These are phyloP conservation scores for Durusdinium trenchii DNA, from an alignment of 73 alveolate genomes.

Conservation along the genomic window DNA sequence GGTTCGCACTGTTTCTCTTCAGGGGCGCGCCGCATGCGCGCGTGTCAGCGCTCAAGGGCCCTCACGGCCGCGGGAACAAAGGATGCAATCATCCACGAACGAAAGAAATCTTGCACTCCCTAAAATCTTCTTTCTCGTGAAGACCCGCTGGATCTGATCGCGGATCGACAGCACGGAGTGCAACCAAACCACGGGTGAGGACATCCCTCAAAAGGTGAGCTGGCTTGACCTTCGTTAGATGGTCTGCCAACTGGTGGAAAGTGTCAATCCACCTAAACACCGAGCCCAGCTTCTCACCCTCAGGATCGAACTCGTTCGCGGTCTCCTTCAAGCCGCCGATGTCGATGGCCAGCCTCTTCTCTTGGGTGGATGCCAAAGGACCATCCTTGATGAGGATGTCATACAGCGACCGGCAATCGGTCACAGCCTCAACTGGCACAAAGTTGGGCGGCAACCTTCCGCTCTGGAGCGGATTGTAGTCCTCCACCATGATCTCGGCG, in stretches of 20 bases:
- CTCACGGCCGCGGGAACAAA: not conserved
- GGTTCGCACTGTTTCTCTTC: no score
- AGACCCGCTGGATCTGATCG: conserved; percentile 6
- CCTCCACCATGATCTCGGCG: not conserved
- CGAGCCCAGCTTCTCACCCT: not conserved
- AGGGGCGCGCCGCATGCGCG: no score
- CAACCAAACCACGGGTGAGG: not conserved
- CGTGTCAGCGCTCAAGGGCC: conserved; percentile 59
- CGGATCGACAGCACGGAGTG: not conserved
- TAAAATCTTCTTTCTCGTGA: not conserved
- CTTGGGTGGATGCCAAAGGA: not conserved
- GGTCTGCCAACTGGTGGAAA: conserved; percentile 16
- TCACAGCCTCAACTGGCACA: not conserved
- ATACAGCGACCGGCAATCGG: conserved; percentile 35
- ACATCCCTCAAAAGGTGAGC: not conserved
- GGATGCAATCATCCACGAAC: not conserved
- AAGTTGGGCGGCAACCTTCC: conserved; percentile 1
- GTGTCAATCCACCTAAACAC: conserved; percentile 23
- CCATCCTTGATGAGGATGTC: conserved; percentile 18
- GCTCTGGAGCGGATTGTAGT: not conserved
- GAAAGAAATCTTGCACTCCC: conserved; percentile 9
- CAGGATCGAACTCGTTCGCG: conserved; percentile 29
- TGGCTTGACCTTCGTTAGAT: conserved; percentile 40
- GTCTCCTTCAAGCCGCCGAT: conserved; percentile 29
- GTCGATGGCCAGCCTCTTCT: conserved; percentile 35